phyloP scores from a whole-genome alignment of 345 rosid genomes.

The Lepidium didymum region DNA sequence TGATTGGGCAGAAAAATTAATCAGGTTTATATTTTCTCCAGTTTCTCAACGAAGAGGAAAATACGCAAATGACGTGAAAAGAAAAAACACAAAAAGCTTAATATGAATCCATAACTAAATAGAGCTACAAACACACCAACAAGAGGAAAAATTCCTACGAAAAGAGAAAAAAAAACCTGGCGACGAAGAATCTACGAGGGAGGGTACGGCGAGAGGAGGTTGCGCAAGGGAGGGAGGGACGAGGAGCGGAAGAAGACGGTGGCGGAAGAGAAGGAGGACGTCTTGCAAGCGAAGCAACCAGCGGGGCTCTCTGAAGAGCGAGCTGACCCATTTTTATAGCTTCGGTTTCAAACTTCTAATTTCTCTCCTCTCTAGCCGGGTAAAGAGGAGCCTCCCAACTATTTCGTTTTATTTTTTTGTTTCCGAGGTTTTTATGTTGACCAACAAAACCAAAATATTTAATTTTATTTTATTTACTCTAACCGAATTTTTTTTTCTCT shows the following conservation, averaged over 20 bases:
- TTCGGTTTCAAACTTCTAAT: conserved; percentile 8
- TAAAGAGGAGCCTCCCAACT: conserved; percentile 1
- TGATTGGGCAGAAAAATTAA: too few relatives aligned
- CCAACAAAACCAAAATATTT: too few relatives aligned
- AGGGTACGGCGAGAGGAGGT: conserved; percentile 18
- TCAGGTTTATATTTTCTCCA: not conserved
- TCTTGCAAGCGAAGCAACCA: conserved; percentile 19
- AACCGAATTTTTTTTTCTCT: too few relatives aligned
- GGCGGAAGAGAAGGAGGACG: conserved; percentile 17
- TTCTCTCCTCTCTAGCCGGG: conserved; percentile 11
- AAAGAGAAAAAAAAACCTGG: conserved; percentile 14
- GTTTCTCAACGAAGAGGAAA: not conserved
- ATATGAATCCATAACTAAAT: not conserved
- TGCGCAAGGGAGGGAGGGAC: not conserved
- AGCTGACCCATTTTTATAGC: conserved; percentile 30
- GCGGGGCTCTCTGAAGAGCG: conserved; percentile 30
- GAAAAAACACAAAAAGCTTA: not conserved
- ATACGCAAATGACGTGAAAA: not conserved
- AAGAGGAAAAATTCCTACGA: not conserved
- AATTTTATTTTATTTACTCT: too few relatives aligned
- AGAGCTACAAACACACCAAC: not conserved
- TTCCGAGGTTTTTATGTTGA: not conserved
- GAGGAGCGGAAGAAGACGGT: conserved; percentile 1
- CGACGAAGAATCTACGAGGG: conserved; percentile 19
- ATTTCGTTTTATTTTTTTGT: not conserved